These are phyloP conservation scores for Leptodermis oblonga DNA, from an alignment of 257 asterid genomes.

Conservation along the genomic window DNA sequence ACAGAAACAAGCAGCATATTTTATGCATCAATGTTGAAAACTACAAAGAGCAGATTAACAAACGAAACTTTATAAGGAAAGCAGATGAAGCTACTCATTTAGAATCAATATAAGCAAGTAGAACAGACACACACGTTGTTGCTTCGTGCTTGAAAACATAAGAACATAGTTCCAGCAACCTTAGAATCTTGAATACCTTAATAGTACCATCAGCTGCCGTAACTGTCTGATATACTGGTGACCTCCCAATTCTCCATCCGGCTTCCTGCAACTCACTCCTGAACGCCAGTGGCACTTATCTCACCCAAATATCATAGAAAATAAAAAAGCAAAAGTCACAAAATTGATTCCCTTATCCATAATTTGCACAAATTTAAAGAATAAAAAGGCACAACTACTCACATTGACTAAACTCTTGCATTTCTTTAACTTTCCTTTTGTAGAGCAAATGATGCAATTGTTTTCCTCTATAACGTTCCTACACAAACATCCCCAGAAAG, in stretches of 20 bases:
- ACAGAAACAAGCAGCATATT: neutral
- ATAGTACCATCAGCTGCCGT: conserved; percentile 90
- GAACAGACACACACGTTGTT: neutral
- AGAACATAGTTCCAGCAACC: neutral
- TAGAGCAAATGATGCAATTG: conserved; percentile 82
- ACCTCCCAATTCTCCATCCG: conserved; percentile 88
- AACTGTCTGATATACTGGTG: conserved; percentile 54
- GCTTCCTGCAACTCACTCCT: conserved; percentile 72
- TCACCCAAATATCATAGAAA: conserved; percentile 2
- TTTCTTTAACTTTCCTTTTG: conserved; percentile 71
- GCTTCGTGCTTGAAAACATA: neutral
- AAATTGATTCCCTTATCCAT: neutral
- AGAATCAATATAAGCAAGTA: neutral
- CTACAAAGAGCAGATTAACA: neutral
- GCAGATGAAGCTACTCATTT: neutral
- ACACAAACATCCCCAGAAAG: conserved; percentile 16
- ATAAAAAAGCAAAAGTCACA: neutral
- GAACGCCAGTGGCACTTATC: conserved; percentile 80
- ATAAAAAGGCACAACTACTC: conserved; percentile 21
- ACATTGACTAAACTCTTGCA: conserved; percentile 74
- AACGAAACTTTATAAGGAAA: no score
- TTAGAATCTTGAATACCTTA: conserved; percentile 46
- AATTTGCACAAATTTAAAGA: neutral
- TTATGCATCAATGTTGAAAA: neutral
- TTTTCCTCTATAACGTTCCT: conserved; percentile 85